A percentile compares a stretch with the other conserved stretches of the same genome.
Evolutionary conservation across 2,329 filamentous ascomycete genomes (phyloP).

Genomic region (Fusarium stilboides): DNA sequence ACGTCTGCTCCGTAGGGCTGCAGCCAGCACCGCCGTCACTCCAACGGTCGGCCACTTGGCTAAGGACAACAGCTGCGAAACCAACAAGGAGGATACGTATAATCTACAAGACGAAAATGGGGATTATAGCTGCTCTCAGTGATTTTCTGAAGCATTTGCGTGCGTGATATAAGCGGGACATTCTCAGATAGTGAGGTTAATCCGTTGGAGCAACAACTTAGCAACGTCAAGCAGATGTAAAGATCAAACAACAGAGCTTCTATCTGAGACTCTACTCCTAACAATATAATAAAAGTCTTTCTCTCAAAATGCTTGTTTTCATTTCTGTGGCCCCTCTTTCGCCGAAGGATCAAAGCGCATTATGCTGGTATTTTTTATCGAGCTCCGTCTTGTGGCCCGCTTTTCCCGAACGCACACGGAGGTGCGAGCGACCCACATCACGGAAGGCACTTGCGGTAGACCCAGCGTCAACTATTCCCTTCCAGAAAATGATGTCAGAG

Average conservation of each 20-base stretch:
- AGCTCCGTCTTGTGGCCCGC: not conserved
- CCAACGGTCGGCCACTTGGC: not conserved
- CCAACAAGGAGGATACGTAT: not conserved
- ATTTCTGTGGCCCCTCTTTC: no score
- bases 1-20: not conserved
- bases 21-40: not conserved
- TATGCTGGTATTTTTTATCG: not conserved
- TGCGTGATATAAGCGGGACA: no score
- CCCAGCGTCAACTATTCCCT: not conserved
- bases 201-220: no score
- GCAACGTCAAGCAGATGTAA: no score
- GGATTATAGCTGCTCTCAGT: not conserved
- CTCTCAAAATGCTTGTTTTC: no score
- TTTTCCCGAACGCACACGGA: slow-evolving; percentile 15
- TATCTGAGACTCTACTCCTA: no score
- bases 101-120: accelerated
- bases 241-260: no score
- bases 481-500: not conserved
- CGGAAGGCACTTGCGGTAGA: not conserved
- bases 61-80: not conserved
- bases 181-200: no score
- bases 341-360: no score
- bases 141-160: no score
- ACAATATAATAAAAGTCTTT: no score
- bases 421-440: slow-evolving; percentile 3